A percentile compares a stretch with the other conserved stretches of the same genome.
phyloP scores from a whole-genome alignment of 495 filamentous ascomycete genomes.

The Corynascus novoguineensis region DNA sequence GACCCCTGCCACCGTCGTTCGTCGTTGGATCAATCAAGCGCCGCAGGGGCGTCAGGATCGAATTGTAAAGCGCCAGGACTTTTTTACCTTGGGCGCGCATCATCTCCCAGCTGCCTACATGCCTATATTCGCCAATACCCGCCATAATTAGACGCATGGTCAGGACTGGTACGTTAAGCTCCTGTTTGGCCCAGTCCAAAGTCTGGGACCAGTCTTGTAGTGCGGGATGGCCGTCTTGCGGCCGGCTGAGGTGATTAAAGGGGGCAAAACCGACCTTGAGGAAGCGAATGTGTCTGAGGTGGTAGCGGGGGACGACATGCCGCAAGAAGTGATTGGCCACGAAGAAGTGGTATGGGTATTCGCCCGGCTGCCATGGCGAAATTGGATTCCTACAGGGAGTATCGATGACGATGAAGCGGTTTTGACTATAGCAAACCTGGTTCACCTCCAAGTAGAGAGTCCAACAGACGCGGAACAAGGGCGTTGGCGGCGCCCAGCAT shows the following conservation, averaged over 20 bases:
- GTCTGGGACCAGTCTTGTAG: not conserved
- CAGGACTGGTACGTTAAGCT: not conserved
- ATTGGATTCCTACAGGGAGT: not conserved
- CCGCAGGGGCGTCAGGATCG: not conserved
- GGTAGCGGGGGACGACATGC: not conserved
- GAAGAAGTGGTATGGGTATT: not conserved
- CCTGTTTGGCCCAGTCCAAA: not conserved
- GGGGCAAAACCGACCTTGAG: conserved; percentile 4
- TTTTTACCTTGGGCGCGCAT: not conserved
- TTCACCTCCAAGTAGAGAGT: no score
- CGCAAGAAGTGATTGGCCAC: conserved; percentile 2
- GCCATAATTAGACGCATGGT: not conserved
- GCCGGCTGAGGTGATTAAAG: not conserved
- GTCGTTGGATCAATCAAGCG: not conserved
- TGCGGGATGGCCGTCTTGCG: not conserved
- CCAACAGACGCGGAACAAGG: no score
- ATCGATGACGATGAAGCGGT: no score
- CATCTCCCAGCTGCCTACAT: not conserved
- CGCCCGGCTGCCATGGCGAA: not conserved
- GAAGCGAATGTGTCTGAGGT: not conserved
- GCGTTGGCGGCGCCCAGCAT: no score
- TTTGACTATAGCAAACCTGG: no score
- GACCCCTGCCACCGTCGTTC: not conserved
- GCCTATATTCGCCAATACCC: not conserved
- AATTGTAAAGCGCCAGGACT: not conserved